Percentiles rank a stretch among this genome's conserved stretches.
Evolutionary conservation across 371 early-diverging fungal species (phyloP).

Genomic region (Rhizomucor miehei): DNA sequence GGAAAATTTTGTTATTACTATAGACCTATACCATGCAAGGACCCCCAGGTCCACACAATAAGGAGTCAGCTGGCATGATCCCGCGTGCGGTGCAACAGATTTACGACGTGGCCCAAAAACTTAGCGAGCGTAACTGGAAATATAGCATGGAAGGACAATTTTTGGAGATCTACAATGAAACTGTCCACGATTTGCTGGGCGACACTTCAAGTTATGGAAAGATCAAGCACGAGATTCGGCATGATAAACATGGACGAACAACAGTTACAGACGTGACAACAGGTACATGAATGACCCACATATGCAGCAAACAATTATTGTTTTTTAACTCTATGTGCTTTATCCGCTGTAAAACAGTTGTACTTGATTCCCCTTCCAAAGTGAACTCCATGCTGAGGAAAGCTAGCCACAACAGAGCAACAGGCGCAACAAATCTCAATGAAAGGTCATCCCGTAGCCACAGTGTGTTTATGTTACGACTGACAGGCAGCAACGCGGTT

Average conservation of each 20-base stretch:
- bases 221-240: constrained; percentile 82
- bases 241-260: constrained; percentile 71
- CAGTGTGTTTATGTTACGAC: constrained; percentile 83
- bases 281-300: constrained; percentile 38
- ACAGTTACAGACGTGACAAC: constrained; percentile 74
- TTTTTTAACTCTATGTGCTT: background rate
- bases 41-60: constrained; percentile 30
- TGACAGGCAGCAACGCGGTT: constrained; percentile 70
- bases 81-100: constrained; percentile 88
- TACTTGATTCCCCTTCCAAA: constrained; percentile 64
- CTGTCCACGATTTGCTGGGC: constrained; percentile 68
- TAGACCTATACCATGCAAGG: constrained; percentile 84
- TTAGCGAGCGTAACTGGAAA: constrained; percentile 84
- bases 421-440: constrained; percentile 94
- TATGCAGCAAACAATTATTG: background rate
- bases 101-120: constrained; percentile 69
- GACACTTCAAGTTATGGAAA: constrained; percentile 35
- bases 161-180: constrained; percentile 96
- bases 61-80: constrained; percentile 75
- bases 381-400: constrained; percentile 71
- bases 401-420: constrained; percentile 82
- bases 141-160: constrained; percentile 85
- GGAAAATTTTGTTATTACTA: no score
- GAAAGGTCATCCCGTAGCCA: constrained; percentile 95
- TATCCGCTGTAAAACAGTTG: constrained; percentile 19